Evolutionary conservation across 345 rosid species (phyloP).

Genomic region (Pelargonium nanum): DNA sequence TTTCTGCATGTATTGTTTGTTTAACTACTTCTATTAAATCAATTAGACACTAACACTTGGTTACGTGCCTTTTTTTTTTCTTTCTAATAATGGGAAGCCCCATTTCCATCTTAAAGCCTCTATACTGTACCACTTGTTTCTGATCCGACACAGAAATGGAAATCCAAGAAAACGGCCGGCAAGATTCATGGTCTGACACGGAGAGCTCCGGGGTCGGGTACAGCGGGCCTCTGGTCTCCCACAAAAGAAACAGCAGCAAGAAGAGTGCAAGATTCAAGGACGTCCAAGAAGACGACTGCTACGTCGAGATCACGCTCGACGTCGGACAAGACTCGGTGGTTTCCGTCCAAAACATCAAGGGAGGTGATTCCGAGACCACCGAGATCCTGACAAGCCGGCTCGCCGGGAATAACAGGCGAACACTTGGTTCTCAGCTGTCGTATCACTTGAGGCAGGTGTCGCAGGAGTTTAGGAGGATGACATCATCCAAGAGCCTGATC

Average conservation of each 20-base stretch:
- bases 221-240: conserved; percentile 46
- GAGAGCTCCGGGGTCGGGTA: conserved; percentile 23
- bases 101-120: no score
- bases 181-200: conserved; percentile 30
- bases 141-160: no score
- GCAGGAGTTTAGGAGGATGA: conserved; percentile 40
- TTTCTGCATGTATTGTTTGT: no score
- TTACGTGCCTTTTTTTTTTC: no score
- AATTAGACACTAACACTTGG: no score
- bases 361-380: conserved; percentile 31
- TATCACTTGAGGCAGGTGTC: conserved; percentile 39
- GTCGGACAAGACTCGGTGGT: conserved; percentile 35
- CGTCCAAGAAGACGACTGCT: conserved; percentile 19
- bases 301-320: conserved; percentile 53
- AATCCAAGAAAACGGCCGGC: conserved; percentile 26
- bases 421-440: conserved; percentile 35
- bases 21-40: no score
- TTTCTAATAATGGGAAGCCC: no score
- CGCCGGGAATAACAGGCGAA: conserved; percentile 18
- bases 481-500: conserved; percentile 29
- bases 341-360: conserved; percentile 28
- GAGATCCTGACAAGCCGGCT: conserved; percentile 27
- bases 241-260: conserved; percentile 28
- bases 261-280: conserved; percentile 35
- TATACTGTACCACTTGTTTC: no score